Evolutionary conservation across 2,329 filamentous ascomycete genomes (phyloP), one percentile per base, ranked within the genome.

Genomic region (Zopfia rhizophila): DNA sequence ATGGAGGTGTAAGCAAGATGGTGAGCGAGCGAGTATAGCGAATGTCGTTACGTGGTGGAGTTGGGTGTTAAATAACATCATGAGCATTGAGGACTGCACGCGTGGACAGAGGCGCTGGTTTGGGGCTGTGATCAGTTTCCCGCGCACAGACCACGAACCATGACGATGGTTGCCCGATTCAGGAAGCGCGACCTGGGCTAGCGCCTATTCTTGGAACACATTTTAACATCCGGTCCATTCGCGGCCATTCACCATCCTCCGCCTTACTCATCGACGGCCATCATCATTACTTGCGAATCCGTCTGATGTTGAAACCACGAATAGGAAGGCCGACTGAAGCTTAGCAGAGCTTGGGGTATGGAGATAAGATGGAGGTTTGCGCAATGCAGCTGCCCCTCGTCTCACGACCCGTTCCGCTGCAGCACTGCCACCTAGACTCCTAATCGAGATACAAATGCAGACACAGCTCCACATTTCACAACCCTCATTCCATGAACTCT

Each of bases 311-410:
- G n/a, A n/a, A n/a, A n/a, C n/a, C n/a, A n/a, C n/a, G n/a, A n/a
- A n/a, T n/a, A n/a, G n/a, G n/a, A n/a, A n/a, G n/a, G n/a, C n/a
- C n/a, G n/a, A n/a, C n/a, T n/a, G n/a, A n/a, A n/a, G n/a, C n/a
- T n/a, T n/a, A n/a, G n/a, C n/a, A n/a, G n/a, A n/a, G n/a, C n/a
- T n/a, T n/a, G n/a, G n/a, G n/a, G n/a, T n/a, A n/a, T n/a, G 25
- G n/a, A 31, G 12, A 38, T 14, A 19, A 12, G 10, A 25, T n/a
- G n/a, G n/a, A 31, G 12, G 22, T 18, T 31, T 22, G 21, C 38
- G 38, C 32, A 38, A 31, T 22, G 21, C 16, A n/a, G n/a, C 45
- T 38, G 40, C 38, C 38, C n/a, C 45, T 25, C 21, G 45, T 48
- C 38, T 29, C 38, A 48, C 38, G 21, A 38, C 39, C 30, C 14